phyloP scores from a whole-genome alignment of 371 early-diverging fungal genomes.

The Nematocida major region DNA sequence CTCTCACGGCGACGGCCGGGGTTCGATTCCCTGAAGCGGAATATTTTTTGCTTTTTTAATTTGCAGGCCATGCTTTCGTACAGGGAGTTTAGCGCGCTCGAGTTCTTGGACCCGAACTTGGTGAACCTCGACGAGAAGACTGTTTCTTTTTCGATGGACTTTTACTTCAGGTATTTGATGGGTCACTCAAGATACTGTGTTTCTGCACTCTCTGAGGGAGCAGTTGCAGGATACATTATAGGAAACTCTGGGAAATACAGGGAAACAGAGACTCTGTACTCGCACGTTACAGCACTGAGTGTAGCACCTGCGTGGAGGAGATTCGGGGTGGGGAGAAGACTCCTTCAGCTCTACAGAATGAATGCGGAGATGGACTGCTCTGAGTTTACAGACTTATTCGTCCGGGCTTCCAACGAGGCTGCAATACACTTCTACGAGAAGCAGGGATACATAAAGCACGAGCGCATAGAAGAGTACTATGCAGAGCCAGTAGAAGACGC shows the following conservation, averaged over 20 bases:
- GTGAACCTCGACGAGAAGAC: constrained; percentile 57
- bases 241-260: constrained; percentile 57
- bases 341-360: constrained; percentile 78
- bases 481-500: constrained; percentile 63
- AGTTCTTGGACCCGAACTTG: constrained; percentile 53
- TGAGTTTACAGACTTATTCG: constrained; percentile 93
- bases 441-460: constrained; percentile 81
- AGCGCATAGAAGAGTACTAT: constrained; percentile 82
- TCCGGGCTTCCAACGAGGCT: constrained; percentile 79
- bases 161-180: constrained; percentile 58
- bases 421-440: constrained; percentile 87
- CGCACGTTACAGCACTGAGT: constrained; percentile 92
- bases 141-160: constrained; percentile 57
- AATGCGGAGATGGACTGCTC: constrained; percentile 69
- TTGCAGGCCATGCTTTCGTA: constrained; percentile 22
- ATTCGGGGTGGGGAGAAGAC: constrained; percentile 74
- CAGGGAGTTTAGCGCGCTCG: constrained; percentile 1
- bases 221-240: constrained; percentile 56
- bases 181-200: constrained; percentile 50
- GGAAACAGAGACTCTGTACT: constrained; percentile 69
- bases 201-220: background rate
- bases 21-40: constrained; percentile 64
- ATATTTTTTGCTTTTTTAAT: constrained; percentile 35
- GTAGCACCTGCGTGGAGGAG: constrained; percentile 87
- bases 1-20: constrained; percentile 64